These are phyloP conservation scores for Solanum hybrid DNA, from an alignment of 305 asterid species.

Conservation along the genomic window DNA sequence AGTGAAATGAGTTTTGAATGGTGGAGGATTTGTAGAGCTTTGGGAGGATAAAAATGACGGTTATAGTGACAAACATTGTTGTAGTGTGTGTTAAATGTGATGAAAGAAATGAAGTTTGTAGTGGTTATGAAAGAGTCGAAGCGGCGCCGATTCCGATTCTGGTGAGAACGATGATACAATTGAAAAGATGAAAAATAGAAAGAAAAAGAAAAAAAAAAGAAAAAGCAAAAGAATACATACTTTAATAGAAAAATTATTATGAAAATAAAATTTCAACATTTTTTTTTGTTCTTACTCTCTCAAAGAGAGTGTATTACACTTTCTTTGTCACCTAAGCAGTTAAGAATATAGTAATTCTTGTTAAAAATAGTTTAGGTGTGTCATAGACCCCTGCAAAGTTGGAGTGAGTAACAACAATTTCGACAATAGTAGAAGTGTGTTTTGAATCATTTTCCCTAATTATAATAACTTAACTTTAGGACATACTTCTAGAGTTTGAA, in stretches of 20 bases:
- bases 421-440: too few species aligned
- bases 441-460: too few species aligned
- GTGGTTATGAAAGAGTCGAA: not conserved
- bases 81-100: not conserved
- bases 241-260: too few species aligned
- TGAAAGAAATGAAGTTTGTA: not conserved
- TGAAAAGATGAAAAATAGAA: not conserved
- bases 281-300: not conserved
- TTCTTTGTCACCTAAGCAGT: too few species aligned
- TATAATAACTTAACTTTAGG: too few species aligned
- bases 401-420: too few species aligned
- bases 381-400: too few species aligned
- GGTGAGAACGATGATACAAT: not conserved
- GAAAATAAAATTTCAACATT: not conserved
- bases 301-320: not conserved
- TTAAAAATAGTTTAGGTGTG: too few species aligned
- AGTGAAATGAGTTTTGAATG: not conserved
- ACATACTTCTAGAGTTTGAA: too few species aligned
- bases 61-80: not conserved
- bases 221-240: too few species aligned
- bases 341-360: too few species aligned
- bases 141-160: not conserved
- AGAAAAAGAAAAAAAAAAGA: too few species aligned
- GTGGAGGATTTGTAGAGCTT: not conserved
- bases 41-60: not conserved